Conservation (phyloP, 192 early-diverging fungal species). For the Haplosporangium gracile region DNA sequence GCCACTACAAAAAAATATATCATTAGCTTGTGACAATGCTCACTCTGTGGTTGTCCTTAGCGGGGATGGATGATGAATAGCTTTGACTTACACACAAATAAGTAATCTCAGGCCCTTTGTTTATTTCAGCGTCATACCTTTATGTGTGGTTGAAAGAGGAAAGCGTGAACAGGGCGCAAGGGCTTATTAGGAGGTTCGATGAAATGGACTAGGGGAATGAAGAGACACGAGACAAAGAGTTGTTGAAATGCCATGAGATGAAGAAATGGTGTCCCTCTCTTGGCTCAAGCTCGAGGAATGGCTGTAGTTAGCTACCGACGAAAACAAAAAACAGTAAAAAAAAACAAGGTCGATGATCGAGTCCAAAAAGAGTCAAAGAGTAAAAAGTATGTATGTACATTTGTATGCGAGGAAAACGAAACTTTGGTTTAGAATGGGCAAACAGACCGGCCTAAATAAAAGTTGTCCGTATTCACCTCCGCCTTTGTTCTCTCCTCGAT, state of each 20-base stretch:
- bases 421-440: background rate
- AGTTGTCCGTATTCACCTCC: too few relatives aligned
- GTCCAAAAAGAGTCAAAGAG: background rate
- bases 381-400: background rate
- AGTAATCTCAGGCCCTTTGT: background rate
- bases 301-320: background rate
- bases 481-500: background rate
- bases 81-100: background rate
- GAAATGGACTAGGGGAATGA: background rate
- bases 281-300: background rate
- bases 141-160: background rate
- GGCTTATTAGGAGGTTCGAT: background rate
- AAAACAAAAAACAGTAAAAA: background rate
- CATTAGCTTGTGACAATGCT: constrained; percentile 23
- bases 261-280: background rate
- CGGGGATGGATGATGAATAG: background rate
- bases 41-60: background rate
- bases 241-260: background rate
- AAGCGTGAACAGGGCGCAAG: background rate
- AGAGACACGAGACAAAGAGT: background rate
- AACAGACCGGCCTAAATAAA: too few relatives aligned
- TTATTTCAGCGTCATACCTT: background rate
- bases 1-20: background rate
- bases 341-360: background rate
- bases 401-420: background rate